phyloP scores from a whole-genome alignment of 192 early-diverging fungal species.

The Coemansia sp. region DNA sequence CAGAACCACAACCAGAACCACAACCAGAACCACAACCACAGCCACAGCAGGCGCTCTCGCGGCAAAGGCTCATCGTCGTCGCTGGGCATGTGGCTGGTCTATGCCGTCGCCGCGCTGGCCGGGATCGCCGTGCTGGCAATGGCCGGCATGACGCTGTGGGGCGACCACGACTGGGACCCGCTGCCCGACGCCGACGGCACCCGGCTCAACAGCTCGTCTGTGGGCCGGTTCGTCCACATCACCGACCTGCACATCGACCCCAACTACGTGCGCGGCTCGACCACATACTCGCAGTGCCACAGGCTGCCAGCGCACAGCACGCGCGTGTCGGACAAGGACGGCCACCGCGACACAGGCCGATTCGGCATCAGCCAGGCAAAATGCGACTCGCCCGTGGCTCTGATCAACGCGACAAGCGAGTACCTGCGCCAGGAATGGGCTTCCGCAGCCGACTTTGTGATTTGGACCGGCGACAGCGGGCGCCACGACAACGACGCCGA shows the following conservation, averaged over 20 bases:
- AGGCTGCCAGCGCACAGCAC: constrained; percentile 3
- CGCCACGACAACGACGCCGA: constrained; percentile 72
- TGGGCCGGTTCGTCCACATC: constrained; percentile 71
- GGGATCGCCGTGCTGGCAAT: constrained; percentile 5
- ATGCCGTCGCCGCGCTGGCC: background rate
- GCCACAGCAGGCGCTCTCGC: background rate
- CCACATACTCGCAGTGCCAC: constrained; percentile 64
- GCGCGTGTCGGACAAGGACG: constrained; percentile 24
- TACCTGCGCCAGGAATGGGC: constrained; percentile 54
- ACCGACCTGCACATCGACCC: constrained; percentile 73
- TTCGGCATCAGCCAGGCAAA: constrained; percentile 60
- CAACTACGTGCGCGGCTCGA: constrained; percentile 57
- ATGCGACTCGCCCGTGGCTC: constrained; percentile 63
- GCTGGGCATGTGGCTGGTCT: background rate
- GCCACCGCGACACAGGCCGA: constrained; percentile 43
- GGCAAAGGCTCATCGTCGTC: background rate
- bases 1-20: background rate
- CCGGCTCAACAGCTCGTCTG: constrained; percentile 24
- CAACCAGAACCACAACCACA: background rate
- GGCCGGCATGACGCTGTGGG: constrained; percentile 3
- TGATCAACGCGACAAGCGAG: constrained; percentile 61
- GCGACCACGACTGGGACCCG: background rate
- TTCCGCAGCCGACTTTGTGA: constrained; percentile 64
- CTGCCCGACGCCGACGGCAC: constrained; percentile 7
- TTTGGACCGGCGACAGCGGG: constrained; percentile 74